Evolutionary conservation across 441 rosid species (phyloP), one percentile per base, ranked within the genome.

Genomic region (Gossypium armourianum): DNA sequence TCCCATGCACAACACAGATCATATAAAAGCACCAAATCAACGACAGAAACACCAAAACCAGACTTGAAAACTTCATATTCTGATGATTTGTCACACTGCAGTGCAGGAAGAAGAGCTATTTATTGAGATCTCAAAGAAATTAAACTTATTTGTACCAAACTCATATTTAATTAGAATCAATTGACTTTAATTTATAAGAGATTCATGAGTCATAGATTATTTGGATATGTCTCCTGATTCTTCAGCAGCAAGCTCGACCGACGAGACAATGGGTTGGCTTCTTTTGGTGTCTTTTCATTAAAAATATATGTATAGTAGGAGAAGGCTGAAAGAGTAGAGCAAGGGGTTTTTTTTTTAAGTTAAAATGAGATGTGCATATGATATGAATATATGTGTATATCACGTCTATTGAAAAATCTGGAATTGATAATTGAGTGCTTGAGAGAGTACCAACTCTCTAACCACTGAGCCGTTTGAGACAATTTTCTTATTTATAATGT

Each of bases 221-320:
- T 70, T 76, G 10, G 77, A 76, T 75, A 5, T 79, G 82, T 76
- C 77, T 60, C 71, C 77, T 54, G 73, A 76, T 76, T 61, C 82
- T 77, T 47, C 3, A 61, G 75, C 77, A 75, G 12, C 21, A 17
- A 78, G 79, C 82, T 63, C 74, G 49, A 58, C 45, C 59, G 29
- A 72, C 82, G 62, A 75, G 75, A 63, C 24, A 20, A 16, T 62
- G 69, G 75, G 74, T 53, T 72, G 78, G 74, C 74, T 57, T 17
- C 49, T 43, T 68, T 72, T 56, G 76, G 53, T 71, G 32, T 74
- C 55, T 68, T 63, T 66, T 26, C 23, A 23, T 57, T 67, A 62
- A 57, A 57, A 65, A 49, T 49, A 49, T 64, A 65, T 61, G 29
- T 10, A 9, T 4, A 16, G 2, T 57, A 16, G 23, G 13, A 60